Percentiles rank a stretch among this genome's conserved stretches.
These are phyloP conservation scores for Tricholoma furcatifolium DNA, from an alignment of 768 basidiomycete genomes.

Conservation along the genomic window DNA sequence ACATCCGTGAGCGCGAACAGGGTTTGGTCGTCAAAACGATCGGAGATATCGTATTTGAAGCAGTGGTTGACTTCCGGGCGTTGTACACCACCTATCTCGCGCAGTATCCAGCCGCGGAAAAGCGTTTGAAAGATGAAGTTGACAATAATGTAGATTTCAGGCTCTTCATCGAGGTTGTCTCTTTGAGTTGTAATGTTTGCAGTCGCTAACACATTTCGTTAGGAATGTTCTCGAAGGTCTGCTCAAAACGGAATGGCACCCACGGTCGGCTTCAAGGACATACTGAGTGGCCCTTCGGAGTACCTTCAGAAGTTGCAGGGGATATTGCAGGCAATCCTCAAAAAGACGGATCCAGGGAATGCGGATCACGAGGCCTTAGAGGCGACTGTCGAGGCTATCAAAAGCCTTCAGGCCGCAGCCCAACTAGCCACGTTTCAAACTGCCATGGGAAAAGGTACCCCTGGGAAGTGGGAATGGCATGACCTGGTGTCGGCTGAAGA, in stretches of 20 bases:
- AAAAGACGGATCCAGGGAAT: conserved; percentile 78
- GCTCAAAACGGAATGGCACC: conserved; percentile 35
- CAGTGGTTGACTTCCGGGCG: conserved; percentile 82
- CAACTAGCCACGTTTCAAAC: conserved; percentile 88
- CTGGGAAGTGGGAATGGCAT: conserved; percentile 87
- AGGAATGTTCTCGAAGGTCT: conserved; percentile 43
- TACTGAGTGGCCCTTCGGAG: conserved; percentile 78
- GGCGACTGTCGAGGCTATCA: conserved; percentile 84
- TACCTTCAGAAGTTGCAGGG: conserved; percentile 85
- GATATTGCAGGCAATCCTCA: conserved; percentile 79
- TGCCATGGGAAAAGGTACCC: conserved; percentile 78
- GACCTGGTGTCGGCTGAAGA: conserved; percentile 76
- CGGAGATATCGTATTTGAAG: conserved; percentile 85
- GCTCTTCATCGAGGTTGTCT: conserved; percentile 78
- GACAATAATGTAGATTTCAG: conserved; percentile 81
- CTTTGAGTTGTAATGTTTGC: background rate
- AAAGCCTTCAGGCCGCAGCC: conserved; percentile 74
- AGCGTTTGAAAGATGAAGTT: conserved; percentile 81
- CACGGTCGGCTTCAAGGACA: conserved; percentile 67
- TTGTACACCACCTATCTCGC: conserved; percentile 86
- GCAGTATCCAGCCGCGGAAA: conserved; percentile 82
- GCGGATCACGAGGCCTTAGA: conserved; percentile 79
- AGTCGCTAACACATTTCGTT: background rate
- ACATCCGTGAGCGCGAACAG: conserved; percentile 84
- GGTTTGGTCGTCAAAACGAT: conserved; percentile 78